phyloP scores from a whole-genome alignment of 2,329 filamentous ascomycete genomes.

The Monilinia vaccinii-corymbosi region DNA sequence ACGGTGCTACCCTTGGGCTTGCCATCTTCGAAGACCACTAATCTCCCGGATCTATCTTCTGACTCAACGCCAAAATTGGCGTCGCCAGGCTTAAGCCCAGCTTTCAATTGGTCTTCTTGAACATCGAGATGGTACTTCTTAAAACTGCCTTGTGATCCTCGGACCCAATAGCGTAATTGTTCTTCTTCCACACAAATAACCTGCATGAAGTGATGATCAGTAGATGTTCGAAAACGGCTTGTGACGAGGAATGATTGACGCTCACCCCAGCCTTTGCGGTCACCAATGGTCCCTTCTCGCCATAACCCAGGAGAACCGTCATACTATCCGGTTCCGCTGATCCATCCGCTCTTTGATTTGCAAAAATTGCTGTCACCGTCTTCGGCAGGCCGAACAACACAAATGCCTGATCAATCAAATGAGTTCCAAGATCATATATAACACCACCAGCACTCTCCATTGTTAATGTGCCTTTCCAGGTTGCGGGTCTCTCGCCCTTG shows the following conservation, averaged over 20 bases:
- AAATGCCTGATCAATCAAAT: slow-evolving; percentile 68
- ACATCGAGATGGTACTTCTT: slow-evolving; percentile 63
- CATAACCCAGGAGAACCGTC: slow-evolving; percentile 59
- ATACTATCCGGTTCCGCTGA: slow-evolving; percentile 45
- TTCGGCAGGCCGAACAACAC: slow-evolving; percentile 60
- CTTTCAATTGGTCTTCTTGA: slow-evolving; percentile 66
- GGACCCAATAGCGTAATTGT: slow-evolving; percentile 69
- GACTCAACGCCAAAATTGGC: slow-evolving; percentile 56
- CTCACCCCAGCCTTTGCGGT: slow-evolving; percentile 54
- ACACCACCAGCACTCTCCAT: slow-evolving; percentile 55
- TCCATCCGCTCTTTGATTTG: slow-evolving; percentile 52
- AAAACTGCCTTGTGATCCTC: slow-evolving; percentile 65
- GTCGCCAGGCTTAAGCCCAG: slow-evolving; percentile 52
- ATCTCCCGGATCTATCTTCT: slow-evolving; percentile 45
- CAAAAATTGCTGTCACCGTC: slow-evolving; percentile 57
- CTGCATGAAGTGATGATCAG: not conserved
- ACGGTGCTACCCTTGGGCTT: slow-evolving; percentile 38
- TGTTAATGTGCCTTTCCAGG: slow-evolving; percentile 57
- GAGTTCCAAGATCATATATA: slow-evolving; percentile 67
- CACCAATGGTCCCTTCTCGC: slow-evolving; percentile 47
- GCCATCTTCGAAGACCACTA: slow-evolving; percentile 45
- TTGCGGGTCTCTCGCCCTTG: slow-evolving; percentile 46
- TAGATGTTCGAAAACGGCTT: not conserved
- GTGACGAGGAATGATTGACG: not conserved
- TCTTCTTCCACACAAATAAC: slow-evolving; percentile 57